Base-by-base conservation (phyloP, 345 rosid genomes). In the Acer yangbiense region DNA sequence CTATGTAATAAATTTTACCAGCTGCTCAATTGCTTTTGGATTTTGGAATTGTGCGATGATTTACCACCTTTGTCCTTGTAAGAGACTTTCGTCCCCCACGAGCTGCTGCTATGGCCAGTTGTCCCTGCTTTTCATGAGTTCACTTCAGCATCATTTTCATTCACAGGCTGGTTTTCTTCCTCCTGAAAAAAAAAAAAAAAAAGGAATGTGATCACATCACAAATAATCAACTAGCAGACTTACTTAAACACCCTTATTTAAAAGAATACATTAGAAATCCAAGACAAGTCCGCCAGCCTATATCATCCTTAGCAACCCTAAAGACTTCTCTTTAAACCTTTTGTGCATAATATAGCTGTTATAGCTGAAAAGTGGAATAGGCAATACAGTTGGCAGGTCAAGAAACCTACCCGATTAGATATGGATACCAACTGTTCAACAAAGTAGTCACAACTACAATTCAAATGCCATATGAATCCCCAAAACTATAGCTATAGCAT, bases 11-110 rank as follows among this genome's bases (percentile, higher is more conserved):
- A 4, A 67, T 39, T 77, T 84, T 83, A 91, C 91, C 92, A 88
- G 83, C 67, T 73, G 21, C 77, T 75, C 76, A 84, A 50, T 44
- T 88, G 87, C 78, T 69, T 86, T 55, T 89, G 92, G 69, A 95
- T 75, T 81, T 91, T 93, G 2, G 94, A 86, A 75, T 87, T 89
- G 46, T 87, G 85, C 13, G 91, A 91, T 46, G 88, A 88, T 77
- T 82, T 86, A 14, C 95, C 89, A 44, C 98, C 98, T 83, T 92
- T 93, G 83, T 90, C 97, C 75, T 95, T 93, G 89, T 89, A 91
- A 0, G 69, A 63, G 82, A 79, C 88, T 82, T 90, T 72, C 85
- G 77, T 27, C 92, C 82, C 77, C 92, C 86, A 6, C 83, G 88
- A 21, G 89, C 96, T 27, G 87, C 91, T 52, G 91, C 85, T 78